Evolutionary conservation across 2,329 filamentous ascomycete genomes (phyloP).

Genomic region (Trematosphaeria pertusa): DNA sequence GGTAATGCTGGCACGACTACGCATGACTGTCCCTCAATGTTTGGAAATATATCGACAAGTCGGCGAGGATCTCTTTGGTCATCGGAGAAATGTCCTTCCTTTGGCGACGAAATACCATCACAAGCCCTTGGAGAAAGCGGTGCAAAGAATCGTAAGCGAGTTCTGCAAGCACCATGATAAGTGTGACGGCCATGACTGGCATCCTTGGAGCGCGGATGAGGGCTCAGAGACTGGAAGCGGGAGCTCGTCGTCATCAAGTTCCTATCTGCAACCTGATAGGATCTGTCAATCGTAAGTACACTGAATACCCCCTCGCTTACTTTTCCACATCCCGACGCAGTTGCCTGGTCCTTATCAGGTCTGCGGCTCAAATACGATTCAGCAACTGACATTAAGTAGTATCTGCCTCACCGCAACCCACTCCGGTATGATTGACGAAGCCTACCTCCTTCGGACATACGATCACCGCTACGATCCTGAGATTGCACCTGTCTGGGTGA

Average conservation of each 20-base stretch:
- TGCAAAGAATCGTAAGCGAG: conserved; percentile 53
- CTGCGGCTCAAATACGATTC: not conserved
- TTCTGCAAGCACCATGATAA: conserved; percentile 52
- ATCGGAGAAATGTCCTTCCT: conserved; percentile 52
- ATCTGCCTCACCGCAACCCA: conserved; percentile 59
- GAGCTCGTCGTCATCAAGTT: conserved; percentile 10
- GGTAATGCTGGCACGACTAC: conserved; percentile 57
- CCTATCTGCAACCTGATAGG: conserved; percentile 29
- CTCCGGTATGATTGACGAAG: conserved; percentile 55
- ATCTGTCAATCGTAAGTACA: conserved; percentile 48
- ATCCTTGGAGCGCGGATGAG: conserved; percentile 50
- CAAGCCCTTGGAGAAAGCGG: conserved; percentile 56
- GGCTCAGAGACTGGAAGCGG: conserved; percentile 17
- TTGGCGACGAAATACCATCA: conserved; percentile 59
- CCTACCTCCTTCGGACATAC: conserved; percentile 58
- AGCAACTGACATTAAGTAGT: conserved; percentile 12
- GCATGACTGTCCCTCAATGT: conserved; percentile 58
- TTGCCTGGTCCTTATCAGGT: too few species aligned
- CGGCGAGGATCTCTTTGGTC: conserved; percentile 57
- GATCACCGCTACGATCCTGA: conserved; percentile 53
- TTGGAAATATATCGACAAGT: conserved; percentile 56
- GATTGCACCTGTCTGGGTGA: conserved; percentile 54
- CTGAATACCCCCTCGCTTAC: too few species aligned
- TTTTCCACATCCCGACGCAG: too few species aligned
- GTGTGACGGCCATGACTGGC: conserved; percentile 54